Percentiles rank a stretch among this genome's conserved stretches.
Conservation (phyloP, 2,329 filamentous ascomycete species). For the Xylaria sp. region DNA sequence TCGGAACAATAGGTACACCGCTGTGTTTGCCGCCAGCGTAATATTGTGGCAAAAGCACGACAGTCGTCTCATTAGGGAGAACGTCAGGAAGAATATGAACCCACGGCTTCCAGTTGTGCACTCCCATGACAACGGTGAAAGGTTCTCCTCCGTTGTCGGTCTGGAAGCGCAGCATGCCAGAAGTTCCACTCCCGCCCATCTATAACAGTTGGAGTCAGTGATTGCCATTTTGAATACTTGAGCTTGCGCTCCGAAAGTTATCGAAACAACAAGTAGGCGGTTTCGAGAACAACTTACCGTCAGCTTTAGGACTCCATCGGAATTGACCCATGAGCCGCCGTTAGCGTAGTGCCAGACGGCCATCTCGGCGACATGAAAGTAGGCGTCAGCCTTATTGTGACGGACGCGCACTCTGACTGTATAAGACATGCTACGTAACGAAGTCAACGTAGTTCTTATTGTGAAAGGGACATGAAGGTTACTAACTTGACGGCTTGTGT, state of each 20-base stretch:
- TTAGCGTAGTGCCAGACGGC: slow-evolving; percentile 26
- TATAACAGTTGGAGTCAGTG: not conserved
- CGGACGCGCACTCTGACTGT: slow-evolving; percentile 10
- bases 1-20: slow-evolving; percentile 1
- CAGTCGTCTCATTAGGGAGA: not conserved
- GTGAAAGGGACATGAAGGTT: not conserved
- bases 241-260: too few species aligned
- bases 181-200: slow-evolving; percentile 27
- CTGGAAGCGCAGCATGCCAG: slow-evolving; percentile 23
- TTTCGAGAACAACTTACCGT: not conserved
- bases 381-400: not conserved
- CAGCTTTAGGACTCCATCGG: slow-evolving; percentile 3
- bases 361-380: slow-evolving; percentile 18
- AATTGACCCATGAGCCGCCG: slow-evolving; percentile 15
- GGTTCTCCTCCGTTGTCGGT: slow-evolving; percentile 6
- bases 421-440: slow-evolving; percentile 20
- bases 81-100: slow-evolving; percentile 20
- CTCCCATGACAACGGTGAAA: slow-evolving; percentile 15
- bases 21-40: slow-evolving; percentile 22
- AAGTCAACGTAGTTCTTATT: not conserved
- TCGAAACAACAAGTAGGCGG: not conserved
- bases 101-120: slow-evolving; percentile 25
- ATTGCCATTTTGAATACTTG: not conserved
- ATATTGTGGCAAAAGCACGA: slow-evolving; percentile 21
- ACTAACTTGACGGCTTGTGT: slow-evolving; percentile 3